Evolutionary conservation across 106 monocot genomes (phyloP).

Genomic region (Triglochin maritima): DNA sequence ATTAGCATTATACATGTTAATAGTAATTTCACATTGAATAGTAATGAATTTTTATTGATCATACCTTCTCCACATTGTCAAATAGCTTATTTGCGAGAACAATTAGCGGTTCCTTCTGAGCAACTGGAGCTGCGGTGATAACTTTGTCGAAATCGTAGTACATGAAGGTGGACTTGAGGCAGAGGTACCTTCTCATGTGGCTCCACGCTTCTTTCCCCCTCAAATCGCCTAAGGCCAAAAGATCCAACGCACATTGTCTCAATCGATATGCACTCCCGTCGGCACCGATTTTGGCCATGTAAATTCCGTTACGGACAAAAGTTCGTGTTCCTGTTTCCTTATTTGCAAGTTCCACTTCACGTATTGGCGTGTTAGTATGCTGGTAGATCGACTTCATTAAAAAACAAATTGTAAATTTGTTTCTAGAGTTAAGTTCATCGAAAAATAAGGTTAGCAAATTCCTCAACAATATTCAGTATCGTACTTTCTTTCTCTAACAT

Average conservation of each 20-base stretch:
- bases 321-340: slow-evolving; percentile 42
- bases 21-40: neutral
- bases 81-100: slow-evolving; percentile 47
- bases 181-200: slow-evolving; percentile 49
- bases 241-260: slow-evolving; percentile 48
- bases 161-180: slow-evolving; percentile 56
- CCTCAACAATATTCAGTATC: too few species aligned
- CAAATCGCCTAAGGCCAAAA: slow-evolving; percentile 51
- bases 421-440: neutral
- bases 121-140: slow-evolving; percentile 32
- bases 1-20: neutral
- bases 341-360: slow-evolving; percentile 35
- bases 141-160: slow-evolving; percentile 65
- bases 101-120: slow-evolving; percentile 28
- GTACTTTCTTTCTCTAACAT: too few species aligned
- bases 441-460: neutral
- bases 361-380: neutral
- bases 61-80: slow-evolving; percentile 47
- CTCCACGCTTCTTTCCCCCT: slow-evolving; percentile 33
- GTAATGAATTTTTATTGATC: neutral
- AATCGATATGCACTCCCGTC: slow-evolving; percentile 29
- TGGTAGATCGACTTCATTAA: neutral
- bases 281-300: slow-evolving; percentile 38
- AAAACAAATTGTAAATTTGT: neutral
- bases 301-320: slow-evolving; percentile 45